Base-by-base conservation (phyloP, 306 rosid genomes). In the Myrica gale region DNA sequence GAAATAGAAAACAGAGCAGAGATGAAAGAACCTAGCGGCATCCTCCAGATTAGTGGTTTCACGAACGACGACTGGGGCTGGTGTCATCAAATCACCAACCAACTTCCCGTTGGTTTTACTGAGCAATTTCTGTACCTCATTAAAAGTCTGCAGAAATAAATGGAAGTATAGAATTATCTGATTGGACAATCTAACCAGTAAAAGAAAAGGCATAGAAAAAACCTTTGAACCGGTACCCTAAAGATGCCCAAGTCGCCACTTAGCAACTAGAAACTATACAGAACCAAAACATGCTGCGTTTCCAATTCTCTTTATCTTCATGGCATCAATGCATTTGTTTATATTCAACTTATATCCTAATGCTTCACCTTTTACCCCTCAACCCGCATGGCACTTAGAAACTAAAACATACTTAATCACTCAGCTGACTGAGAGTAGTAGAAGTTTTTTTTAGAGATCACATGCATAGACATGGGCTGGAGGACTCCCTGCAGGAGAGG, bases 41-140 rank as follows among this genome's bases (percentile, higher is more conserved):
- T 92, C 96, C 87, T 92, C 99, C 6, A 96, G 99, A 86, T 96
- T 90, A 44, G 98, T 90, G 60, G 84, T 86, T 83, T 96, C 97
- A 10, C 96, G 86, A 77, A 96, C 99, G 0, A 92, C 98, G 78
- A 92, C 82, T 42, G 99, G 97, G 42, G 89, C 91, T 7, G 93
- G 80, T 70, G 99, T 92, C 99, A 96, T 92, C 68, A 96, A 74
- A 77, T 96, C 99, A 11, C 99, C 97, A 9, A 92, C 90, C 82
- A 89, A 74, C 82, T 92, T 86, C 52, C 98, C 98, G 1, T 92
- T 90, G 52, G 92, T 96, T 82, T 96, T 96, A 78, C 92, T 88
- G 61, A 96, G 88, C 79, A 96, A 81, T 53, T 74, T 89, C 75
- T 96, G 99, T 43, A 96, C 82, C 88, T 92, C 98, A 44, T 96